Evolutionary conservation across 352 stramenopile species (phyloP), one percentile per base, ranked within the genome.

Genomic region (Globisporangium sylvaticum): DNA sequence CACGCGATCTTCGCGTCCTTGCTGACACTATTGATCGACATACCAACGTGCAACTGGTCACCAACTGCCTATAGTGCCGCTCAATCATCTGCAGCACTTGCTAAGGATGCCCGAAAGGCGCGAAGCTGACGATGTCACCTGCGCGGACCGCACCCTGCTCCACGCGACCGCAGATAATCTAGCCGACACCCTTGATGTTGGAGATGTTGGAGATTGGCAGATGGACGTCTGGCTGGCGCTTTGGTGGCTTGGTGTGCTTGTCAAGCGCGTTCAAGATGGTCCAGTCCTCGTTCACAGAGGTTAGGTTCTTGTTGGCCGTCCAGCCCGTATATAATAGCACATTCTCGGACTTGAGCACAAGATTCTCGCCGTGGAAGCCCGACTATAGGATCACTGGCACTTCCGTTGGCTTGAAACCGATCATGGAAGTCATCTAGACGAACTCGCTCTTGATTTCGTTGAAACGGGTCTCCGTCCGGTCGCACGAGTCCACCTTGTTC

Each of bases 401-500:
- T 75, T 90, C 89, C 74, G 87, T 90, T 32, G 83, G 79, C 75
- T 89, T 89, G 83, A 90, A 94, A 46, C 86, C 86, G 65, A 94
- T 90, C 62, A 80, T 65, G 66, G 84, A 81, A 71, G 92, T 75
- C 81, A 91, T 90, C 74, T 89, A 88, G 48, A 81, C 68, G 71
- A 91, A 90, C 71, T 94, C 83, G 52, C 87, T 78, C 79, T 90
- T 90, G 73, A 94, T 91, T 64, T 92, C 86, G 57, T 88, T 84
- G 81, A 88, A 94, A 80, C 82, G 82, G 1, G 74, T 71, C 70
- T 92, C 75, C 54, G 64, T 76, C 77, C 81, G 91, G 66, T 76
- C 67, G 75, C 81, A 90, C 64, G 80, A 78, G 77, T 94, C 83
- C 86, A 92, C 91, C 77, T 92, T 94, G 79, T 91, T 94, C 74